Evolutionary conservation across 805 yeast species (phyloP), one percentile per base, ranked within the genome.

Genomic region (Saccharomycodes ludwigii): DNA sequence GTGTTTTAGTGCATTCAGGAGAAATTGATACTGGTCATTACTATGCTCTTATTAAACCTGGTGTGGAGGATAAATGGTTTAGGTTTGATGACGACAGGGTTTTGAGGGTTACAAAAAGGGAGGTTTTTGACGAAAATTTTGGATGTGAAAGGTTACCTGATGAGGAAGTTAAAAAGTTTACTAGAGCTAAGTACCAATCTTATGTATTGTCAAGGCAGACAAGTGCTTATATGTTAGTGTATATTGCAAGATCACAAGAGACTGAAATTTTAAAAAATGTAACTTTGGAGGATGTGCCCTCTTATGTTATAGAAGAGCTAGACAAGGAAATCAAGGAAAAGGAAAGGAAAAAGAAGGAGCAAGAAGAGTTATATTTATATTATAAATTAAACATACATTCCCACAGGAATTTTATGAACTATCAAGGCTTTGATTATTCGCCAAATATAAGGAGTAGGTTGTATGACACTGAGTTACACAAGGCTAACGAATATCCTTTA

Each of bases 171-270:
- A 59, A 66, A 24, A 59, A 58, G 31, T 55, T 79, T 58, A 56
- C 77, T 0, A 65, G 78, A 44, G 58, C 58, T 11, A 77, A 78
- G 40, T 77, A 72, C 34, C 74, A 73, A 38, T 76, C 68, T 30
- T 76, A 77, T 36, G 63, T 68, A 27, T 59, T 80, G 18, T 71
- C 82, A 41, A 73, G 95, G 29, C 91, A 84, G 23, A 86, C 97
- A 0, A 82, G 91, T 25, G 98, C 98, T 2, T 91, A 91, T 50
- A 91, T 91, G 98, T 69, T 91, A 56, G 97, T 91, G 3, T 91
- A 91, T 50, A 69, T 86, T 40, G 68, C 94, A 33, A 73, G 81
- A 47, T 58, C 68, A 2, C 68, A 68, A 24, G 54, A 73, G 23
- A 64, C 61, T 2, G 66, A 65, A 9, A 63, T 88, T 11, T 62